These are phyloP conservation scores for Salvia splendens DNA, from an alignment of 257 asterid species.

Conservation along the genomic window DNA sequence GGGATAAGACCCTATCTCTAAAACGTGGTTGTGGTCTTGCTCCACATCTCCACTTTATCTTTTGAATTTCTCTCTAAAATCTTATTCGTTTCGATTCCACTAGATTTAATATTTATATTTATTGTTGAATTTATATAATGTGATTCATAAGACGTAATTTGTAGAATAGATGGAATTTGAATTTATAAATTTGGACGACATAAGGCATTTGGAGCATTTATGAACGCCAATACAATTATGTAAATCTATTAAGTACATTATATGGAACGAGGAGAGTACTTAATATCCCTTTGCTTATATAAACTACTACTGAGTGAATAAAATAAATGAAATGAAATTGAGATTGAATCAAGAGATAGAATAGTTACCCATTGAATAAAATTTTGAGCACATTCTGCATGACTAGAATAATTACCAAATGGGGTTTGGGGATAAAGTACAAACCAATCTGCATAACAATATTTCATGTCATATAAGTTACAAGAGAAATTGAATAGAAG, in stretches of 20 bases:
- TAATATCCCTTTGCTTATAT: too few species aligned
- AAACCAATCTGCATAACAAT: neutral
- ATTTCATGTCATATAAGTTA: constrained; percentile 4
- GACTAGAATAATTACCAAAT: neutral
- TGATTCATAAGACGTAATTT: neutral
- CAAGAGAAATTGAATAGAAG: constrained; percentile 5
- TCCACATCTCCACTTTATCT: constrained; percentile 28
- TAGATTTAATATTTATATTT: neutral
- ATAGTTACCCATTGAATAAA: neutral
- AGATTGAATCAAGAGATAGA: neutral
- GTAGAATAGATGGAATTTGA: neutral
- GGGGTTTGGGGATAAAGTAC: neutral
- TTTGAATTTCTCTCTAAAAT: neutral
- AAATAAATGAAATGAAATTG: neutral
- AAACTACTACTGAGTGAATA: too few species aligned
- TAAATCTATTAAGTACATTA: too few species aligned
- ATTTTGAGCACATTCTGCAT: constrained; percentile 4
- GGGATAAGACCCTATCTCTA: constrained; percentile 73
- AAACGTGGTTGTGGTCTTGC: constrained; percentile 43
- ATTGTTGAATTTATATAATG: too few species aligned
- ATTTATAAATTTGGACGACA: neutral
- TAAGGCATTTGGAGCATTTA: too few species aligned
- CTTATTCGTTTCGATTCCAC: neutral
- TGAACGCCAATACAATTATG: too few species aligned
- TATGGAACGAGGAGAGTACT: too few species aligned